phyloP scores from a whole-genome alignment of 225 moss, liverwort and hornwort genomes.

The Lunularia cruciata region DNA sequence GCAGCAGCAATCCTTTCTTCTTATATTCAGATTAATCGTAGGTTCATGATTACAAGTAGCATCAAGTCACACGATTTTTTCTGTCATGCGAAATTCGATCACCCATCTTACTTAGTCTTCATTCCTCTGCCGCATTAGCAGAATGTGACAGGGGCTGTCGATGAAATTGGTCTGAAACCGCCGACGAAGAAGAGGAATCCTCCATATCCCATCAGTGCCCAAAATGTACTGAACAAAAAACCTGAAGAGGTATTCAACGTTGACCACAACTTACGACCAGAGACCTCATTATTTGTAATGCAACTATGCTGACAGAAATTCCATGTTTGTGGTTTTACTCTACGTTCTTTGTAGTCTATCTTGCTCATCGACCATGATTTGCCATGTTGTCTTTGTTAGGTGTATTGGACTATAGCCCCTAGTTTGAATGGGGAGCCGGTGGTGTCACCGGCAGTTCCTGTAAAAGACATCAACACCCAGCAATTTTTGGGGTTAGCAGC shows the following conservation, averaged over 20 bases:
- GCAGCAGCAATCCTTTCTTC: slow-evolving; percentile 6
- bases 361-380: not conserved
- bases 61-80: too few relatives aligned
- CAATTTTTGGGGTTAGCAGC: slow-evolving; percentile 29
- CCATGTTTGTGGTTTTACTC: not conserved
- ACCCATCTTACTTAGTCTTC: not conserved
- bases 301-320: not conserved
- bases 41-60: too few relatives aligned
- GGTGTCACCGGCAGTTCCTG: slow-evolving; percentile 40
- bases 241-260: slow-evolving; percentile 36
- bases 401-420: slow-evolving; percentile 38
- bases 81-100: not conserved
- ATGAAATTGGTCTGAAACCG: slow-evolving; percentile 22
- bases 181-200: not conserved
- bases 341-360: not conserved
- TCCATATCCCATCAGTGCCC: slow-evolving; percentile 37
- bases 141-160: slow-evolving; percentile 27
- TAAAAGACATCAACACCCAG: not conserved
- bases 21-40: too few relatives aligned
- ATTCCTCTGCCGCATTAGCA: not conserved
- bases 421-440: slow-evolving; percentile 29
- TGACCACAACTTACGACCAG: too few relatives aligned
- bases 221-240: slow-evolving; percentile 11
- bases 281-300: not conserved
- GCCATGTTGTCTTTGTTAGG: slow-evolving; percentile 14